phyloP scores from a whole-genome alignment of 345 rosid species.

The Trapa bicornis region DNA sequence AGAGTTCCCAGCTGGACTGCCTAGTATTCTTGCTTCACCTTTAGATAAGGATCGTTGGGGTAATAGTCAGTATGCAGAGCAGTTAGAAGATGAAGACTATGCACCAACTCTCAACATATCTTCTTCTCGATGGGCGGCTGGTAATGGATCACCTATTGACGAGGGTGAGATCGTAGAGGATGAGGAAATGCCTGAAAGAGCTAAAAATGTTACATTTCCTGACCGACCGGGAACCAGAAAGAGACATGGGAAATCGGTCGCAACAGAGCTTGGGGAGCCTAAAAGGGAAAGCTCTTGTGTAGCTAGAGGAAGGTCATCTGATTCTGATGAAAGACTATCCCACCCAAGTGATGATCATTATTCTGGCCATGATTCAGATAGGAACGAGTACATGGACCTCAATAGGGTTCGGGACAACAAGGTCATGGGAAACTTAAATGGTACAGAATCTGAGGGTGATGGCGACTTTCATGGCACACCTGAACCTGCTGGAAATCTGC shows the following conservation, averaged over 20 bases:
- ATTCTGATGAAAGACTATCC: slow-evolving; percentile 44
- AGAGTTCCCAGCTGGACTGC: slow-evolving; percentile 24
- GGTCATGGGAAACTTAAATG: slow-evolving; percentile 26
- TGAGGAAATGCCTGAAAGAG: slow-evolving; percentile 45
- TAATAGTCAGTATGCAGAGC: slow-evolving; percentile 29
- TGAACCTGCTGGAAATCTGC: slow-evolving; percentile 49
- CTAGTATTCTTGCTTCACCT: slow-evolving; percentile 17
- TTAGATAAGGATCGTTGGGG: slow-evolving; percentile 25
- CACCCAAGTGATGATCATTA: slow-evolving; percentile 41
- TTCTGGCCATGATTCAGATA: slow-evolving; percentile 36
- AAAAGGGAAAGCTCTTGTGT: slow-evolving; percentile 47
- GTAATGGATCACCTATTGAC: slow-evolving; percentile 72
- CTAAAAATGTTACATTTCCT: slow-evolving; percentile 35
- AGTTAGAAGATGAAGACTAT: slow-evolving; percentile 59
- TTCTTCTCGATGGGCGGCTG: slow-evolving; percentile 94
- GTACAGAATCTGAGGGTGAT: slow-evolving; percentile 46
- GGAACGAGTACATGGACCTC: slow-evolving; percentile 62
- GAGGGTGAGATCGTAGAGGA: slow-evolving; percentile 79
- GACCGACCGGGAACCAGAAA: slow-evolving; percentile 30
- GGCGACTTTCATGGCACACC: slow-evolving; percentile 35
- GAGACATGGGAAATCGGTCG: slow-evolving; percentile 29
- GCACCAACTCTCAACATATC: slow-evolving; percentile 71
- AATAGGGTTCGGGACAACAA: slow-evolving; percentile 31
- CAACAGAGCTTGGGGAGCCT: slow-evolving; percentile 51
- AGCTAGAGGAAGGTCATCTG: slow-evolving; percentile 43